Evolutionary conservation across 306 rosid genomes (phyloP), one percentile per base, ranked within the genome.

Genomic region (Glycine tomentella): DNA sequence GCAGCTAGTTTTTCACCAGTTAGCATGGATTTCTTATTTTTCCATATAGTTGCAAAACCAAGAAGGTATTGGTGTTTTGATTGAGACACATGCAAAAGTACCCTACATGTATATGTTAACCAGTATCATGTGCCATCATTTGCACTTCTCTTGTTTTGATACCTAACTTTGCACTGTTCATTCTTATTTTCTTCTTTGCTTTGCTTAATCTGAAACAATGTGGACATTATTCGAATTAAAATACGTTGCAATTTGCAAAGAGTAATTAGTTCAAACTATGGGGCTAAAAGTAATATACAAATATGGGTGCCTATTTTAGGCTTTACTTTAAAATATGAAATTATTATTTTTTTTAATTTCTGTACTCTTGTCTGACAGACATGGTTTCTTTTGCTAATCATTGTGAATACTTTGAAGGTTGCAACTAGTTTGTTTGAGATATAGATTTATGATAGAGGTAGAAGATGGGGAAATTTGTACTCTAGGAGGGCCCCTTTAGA

Each of bases 281-380:
- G 59, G 57, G n/a, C 49, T 75, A 68, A 63, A 75, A 55, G 33
- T 65, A 66, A 53, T 14, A 71, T 55, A 13, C 53, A 11, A 44
- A 14, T 78, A 55, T 57, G 25, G 52, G 33, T 52, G 66, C 56
- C 46, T 56, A 56, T 46, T 46, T 15, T 16, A 56, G 17, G 62
- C n/a, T n/a, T n/a, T n/a, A n/a, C n/a, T n/a, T 72, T 50, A 25
- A 53, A 33, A 31, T 72, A 13, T 38, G 5, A 45, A 7, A n/a
- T n/a, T 9, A 71, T 15, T 20, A 0, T n/a, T n/a, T 20, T 20
- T 20, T 20, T 20, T 20, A 20, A 20, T 20, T 20, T 20, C 20
- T 20, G 20, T 20, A 20, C 20, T 20, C 20, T 25, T 25, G 31
- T 25, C 2, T 25, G 31, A 25, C 31, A 25, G 31, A 25, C 31